Percentiles rank a stretch among this genome's conserved stretches.
Evolutionary conservation across 306 rosid species (phyloP).

Genomic region (Styphnolobium japonicum): DNA sequence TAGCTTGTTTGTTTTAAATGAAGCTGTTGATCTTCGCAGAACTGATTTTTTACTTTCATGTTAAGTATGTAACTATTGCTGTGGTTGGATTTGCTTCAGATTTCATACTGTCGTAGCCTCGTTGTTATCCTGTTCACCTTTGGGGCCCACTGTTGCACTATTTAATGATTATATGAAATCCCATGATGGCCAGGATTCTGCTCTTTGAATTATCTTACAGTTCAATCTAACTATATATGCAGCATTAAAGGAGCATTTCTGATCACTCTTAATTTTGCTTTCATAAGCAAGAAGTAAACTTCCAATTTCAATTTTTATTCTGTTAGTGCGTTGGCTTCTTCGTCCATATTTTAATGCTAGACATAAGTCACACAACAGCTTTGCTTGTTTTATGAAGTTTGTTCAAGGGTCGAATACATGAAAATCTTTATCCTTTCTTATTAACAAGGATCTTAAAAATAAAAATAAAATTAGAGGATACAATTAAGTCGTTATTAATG

Average conservation of each 20-base stretch:
- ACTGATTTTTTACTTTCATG: neutral
- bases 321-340: neutral
- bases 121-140: neutral
- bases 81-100: neutral
- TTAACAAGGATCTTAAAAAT: too few species aligned
- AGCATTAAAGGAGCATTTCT: neutral
- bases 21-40: neutral
- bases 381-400: neutral
- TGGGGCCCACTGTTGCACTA: neutral
- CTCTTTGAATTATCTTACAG: neutral
- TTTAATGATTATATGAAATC: neutral
- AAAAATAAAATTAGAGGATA: too few species aligned
- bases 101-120: neutral
- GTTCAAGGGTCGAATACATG: neutral
- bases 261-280: neutral
- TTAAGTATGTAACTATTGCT: neutral
- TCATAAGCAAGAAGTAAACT: neutral
- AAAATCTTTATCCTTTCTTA: neutral
- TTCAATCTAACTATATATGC: neutral
- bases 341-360: neutral
- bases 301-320: neutral
- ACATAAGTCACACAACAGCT: neutral
- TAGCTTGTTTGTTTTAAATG: conserved; percentile 34
- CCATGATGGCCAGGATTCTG: neutral
- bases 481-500: neutral